Evolutionary conservation across 257 asterid genomes (phyloP).

Genomic region (Salvia hispanica): DNA sequence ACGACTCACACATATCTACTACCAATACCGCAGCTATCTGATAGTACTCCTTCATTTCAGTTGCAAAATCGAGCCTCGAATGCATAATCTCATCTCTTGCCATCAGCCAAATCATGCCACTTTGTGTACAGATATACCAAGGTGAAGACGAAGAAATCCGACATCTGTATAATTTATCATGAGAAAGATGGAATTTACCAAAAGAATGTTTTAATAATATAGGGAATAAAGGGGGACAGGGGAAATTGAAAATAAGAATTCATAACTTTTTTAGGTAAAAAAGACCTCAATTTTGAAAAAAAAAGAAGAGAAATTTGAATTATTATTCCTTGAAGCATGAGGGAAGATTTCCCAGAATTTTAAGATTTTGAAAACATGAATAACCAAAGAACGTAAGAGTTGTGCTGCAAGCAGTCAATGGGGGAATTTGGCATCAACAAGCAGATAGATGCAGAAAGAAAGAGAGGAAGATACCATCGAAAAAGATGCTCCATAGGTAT

Average conservation of each 20-base stretch:
- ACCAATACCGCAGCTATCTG: not conserved
- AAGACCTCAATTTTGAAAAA: not conserved
- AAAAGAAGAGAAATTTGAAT: not conserved
- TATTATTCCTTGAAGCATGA: constrained; percentile 1
- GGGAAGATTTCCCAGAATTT: constrained; percentile 5
- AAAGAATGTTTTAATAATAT: too few species aligned
- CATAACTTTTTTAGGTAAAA: not conserved
- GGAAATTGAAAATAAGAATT: not conserved
- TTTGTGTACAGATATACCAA: constrained; percentile 64
- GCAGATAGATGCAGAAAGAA: constrained; percentile 3
- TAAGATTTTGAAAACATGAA: not conserved
- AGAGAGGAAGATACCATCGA: constrained; percentile 56
- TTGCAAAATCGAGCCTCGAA: constrained; percentile 21
- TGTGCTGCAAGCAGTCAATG: constrained; percentile 12
- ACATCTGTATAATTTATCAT: constrained; percentile 53
- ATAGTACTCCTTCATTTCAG: constrained; percentile 25
- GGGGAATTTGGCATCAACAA: not conserved
- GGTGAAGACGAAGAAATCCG: constrained; percentile 70
- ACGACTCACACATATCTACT: not conserved
- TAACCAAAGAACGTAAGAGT: not conserved
- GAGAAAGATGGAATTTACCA: constrained; percentile 1
- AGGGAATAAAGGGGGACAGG: not conserved
- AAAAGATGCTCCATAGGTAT: constrained; percentile 81
- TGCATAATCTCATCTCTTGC: not conserved
- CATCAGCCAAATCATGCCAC: constrained; percentile 37